Percentiles rank a stretch among this genome's conserved stretches.
Evolutionary conservation across 805 yeast species (phyloP).

Genomic region (Kurtzmaniella cleridarum): DNA sequence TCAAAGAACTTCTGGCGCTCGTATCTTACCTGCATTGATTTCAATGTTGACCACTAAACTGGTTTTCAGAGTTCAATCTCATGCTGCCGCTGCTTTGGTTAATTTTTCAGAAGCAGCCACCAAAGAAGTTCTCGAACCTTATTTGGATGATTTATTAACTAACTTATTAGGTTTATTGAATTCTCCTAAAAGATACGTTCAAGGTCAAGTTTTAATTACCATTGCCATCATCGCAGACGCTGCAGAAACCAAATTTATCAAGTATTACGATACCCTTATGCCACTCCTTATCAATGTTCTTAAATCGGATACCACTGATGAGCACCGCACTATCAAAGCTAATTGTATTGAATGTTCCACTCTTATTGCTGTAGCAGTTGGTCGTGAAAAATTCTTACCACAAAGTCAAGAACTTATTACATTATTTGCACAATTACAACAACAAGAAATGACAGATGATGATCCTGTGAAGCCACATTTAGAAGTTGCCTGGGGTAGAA

Average conservation of each 20-base stretch:
- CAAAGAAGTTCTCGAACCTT: conserved; percentile 86
- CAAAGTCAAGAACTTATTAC: conserved; percentile 70
- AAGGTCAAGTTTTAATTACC: conserved; percentile 94
- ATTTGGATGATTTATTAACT: conserved; percentile 71
- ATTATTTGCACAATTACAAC: conserved; percentile 68
- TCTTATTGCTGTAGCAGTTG: conserved; percentile 90
- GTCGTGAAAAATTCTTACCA: conserved; percentile 78
- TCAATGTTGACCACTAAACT: conserved; percentile 68
- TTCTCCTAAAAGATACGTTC: conserved; percentile 87
- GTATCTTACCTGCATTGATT: conserved; percentile 83
- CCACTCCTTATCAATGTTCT: conserved; percentile 78
- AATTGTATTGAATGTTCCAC: conserved; percentile 96
- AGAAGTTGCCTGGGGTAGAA: conserved; percentile 94
- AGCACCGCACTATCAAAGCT: conserved; percentile 76
- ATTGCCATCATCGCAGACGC: conserved; percentile 97
- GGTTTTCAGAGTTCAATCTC: conserved; percentile 92
- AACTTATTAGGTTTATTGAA: conserved; percentile 72
- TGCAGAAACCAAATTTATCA: conserved; percentile 79
- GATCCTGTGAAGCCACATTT: conserved; percentile 84
- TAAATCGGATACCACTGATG: conserved; percentile 71
- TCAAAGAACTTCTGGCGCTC: conserved; percentile 73
- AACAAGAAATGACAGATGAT: conserved; percentile 53
- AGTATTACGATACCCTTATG: conserved; percentile 93
- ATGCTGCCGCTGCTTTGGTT: conserved; percentile 97
- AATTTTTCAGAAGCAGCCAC: conserved; percentile 91